Evolutionary conservation across 192 early-diverging fungal genomes (phyloP).

Genomic region (Coemansia sp.): DNA sequence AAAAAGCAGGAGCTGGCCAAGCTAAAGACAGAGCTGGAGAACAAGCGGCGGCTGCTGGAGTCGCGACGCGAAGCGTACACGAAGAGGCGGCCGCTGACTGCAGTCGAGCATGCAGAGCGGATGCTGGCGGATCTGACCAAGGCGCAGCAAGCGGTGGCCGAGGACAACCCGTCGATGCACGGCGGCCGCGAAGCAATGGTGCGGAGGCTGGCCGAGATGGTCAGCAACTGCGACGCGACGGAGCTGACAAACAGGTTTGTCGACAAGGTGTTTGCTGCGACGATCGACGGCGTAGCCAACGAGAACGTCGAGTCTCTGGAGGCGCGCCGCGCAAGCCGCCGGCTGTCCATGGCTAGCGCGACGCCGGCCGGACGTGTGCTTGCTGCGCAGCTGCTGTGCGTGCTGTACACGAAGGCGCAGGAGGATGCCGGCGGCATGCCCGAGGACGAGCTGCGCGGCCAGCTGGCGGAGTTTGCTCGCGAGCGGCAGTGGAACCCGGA

Average conservation of each 20-base stretch:
- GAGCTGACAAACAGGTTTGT: slow-evolving; percentile 39
- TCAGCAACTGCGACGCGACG: slow-evolving; percentile 40
- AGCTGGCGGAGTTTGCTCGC: slow-evolving; percentile 47
- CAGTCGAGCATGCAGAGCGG: slow-evolving; percentile 42
- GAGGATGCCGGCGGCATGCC: slow-evolving; percentile 29
- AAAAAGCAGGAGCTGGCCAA: too few species aligned
- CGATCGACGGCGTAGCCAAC: slow-evolving; percentile 50
- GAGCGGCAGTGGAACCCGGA: slow-evolving; percentile 51
- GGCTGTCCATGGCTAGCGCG: slow-evolving; percentile 34
- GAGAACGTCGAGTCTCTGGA: slow-evolving; percentile 44
- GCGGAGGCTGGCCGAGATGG: slow-evolving; percentile 31
- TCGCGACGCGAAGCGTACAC: slow-evolving; percentile 30
- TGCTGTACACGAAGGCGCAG: slow-evolving; percentile 32
- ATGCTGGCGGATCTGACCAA: slow-evolving; percentile 23
- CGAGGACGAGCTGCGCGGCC: slow-evolving; percentile 40
- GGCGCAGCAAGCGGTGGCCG: not conserved
- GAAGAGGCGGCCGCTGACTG: slow-evolving; percentile 40
- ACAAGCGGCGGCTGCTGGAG: slow-evolving; percentile 36
- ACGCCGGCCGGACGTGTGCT: slow-evolving; percentile 44
- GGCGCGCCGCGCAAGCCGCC: slow-evolving; percentile 38
- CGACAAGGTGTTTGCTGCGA: slow-evolving; percentile 47
- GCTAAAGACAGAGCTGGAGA: slow-evolving; percentile 34
- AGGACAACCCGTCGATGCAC: slow-evolving; percentile 11
- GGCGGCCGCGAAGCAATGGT: slow-evolving; percentile 14
- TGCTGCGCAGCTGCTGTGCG: slow-evolving; percentile 49